Percentiles rank a stretch among this genome's conserved stretches.
phyloP scores from a whole-genome alignment of 192 early-diverging fungal genomes.

The Linnemannia zychae region DNA sequence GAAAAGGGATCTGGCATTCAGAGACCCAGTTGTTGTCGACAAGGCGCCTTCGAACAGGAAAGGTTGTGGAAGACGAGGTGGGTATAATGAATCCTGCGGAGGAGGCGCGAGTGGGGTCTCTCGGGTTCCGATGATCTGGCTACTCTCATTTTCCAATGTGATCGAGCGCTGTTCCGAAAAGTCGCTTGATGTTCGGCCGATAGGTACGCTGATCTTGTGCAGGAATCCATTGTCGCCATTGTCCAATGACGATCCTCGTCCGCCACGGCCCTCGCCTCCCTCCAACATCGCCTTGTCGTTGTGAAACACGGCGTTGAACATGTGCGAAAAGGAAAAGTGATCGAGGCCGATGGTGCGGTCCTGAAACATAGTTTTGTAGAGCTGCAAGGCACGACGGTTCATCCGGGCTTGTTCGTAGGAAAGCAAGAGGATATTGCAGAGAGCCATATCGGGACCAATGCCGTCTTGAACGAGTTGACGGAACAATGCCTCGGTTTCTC shows the following conservation, averaged over 20 bases:
- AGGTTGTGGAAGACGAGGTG: neutral
- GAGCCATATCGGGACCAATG: slow-evolving; percentile 28
- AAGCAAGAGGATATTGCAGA: slow-evolving; percentile 33
- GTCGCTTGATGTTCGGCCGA: neutral
- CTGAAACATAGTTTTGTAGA: slow-evolving; percentile 41
- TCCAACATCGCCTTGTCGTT: slow-evolving; percentile 41
- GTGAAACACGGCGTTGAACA: slow-evolving; percentile 55
- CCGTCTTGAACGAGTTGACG: slow-evolving; percentile 35
- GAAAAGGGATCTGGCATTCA: slow-evolving; percentile 34
- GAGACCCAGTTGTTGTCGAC: slow-evolving; percentile 5
- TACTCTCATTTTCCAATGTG: slow-evolving; percentile 14
- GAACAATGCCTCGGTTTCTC: slow-evolving; percentile 43
- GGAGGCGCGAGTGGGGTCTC: neutral
- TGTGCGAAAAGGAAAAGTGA: slow-evolving; percentile 37
- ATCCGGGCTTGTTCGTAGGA: slow-evolving; percentile 48
- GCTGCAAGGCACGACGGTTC: slow-evolving; percentile 33
- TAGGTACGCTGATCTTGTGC: slow-evolving; percentile 22
- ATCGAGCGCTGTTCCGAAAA: slow-evolving; percentile 7
- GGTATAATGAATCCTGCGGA: neutral
- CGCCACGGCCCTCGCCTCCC: slow-evolving; percentile 27
- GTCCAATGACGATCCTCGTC: slow-evolving; percentile 9
- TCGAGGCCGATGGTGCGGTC: slow-evolving; percentile 45
- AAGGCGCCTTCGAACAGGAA: slow-evolving; percentile 27
- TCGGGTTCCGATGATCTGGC: neutral
- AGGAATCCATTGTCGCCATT: slow-evolving; percentile 4